A percentile compares a stretch with the other conserved stretches of the same genome.
Conservation (phyloP, 164 flowering plant species). For the Paratinospora sagittata region DNA sequence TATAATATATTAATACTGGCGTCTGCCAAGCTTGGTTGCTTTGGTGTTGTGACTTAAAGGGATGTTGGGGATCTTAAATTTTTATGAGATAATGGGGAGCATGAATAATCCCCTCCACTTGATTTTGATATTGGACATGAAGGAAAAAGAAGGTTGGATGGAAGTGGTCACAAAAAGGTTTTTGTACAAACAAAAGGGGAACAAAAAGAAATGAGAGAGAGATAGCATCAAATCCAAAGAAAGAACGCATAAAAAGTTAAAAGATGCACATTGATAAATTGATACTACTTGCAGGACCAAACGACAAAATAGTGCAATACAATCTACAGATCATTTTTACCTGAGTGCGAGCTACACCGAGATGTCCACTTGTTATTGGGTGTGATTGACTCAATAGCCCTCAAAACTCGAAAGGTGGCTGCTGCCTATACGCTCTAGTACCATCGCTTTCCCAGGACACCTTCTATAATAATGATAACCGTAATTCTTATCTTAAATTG, state of each 20-base stretch:
- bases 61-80: conserved; percentile 23
- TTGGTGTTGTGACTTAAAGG: conserved; percentile 7
- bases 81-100: conserved; percentile 40
- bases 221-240: background rate
- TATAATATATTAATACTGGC: background rate
- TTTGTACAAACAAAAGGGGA: conserved; percentile 3
- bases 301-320: background rate
- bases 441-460: background rate
- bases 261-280: background rate
- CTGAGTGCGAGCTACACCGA: conserved; percentile 8
- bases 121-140: conserved; percentile 22
- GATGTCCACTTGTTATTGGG: conserved; percentile 1
- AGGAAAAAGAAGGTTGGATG: conserved; percentile 15
- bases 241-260: background rate
- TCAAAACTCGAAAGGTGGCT: background rate
- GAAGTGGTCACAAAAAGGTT: conserved; percentile 9
- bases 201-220: background rate
- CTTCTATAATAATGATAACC: background rate
- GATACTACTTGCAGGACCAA: background rate
- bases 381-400: background rate
- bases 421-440: background rate
- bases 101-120: conserved; percentile 33
- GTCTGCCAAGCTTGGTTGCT: background rate
- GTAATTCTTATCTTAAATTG: background rate
- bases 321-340: background rate